Evolutionary conservation across 805 yeast genomes (phyloP), one percentile per base, ranked within the genome.

Genomic region (Candida piceae): DNA sequence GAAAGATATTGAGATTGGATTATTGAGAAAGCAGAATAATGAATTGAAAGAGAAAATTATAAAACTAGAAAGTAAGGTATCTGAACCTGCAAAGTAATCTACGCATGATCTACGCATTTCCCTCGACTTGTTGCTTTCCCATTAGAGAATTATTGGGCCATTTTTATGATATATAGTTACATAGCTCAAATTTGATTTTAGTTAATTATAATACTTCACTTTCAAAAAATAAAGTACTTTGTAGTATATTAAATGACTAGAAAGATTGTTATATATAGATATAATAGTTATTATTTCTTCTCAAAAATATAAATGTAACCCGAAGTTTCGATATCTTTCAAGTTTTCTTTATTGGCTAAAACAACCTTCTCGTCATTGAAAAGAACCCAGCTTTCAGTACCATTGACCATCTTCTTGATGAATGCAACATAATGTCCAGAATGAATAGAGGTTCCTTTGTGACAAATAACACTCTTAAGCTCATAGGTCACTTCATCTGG

Each of bases 361-460:
- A 83, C 90, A 3, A 88, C 94, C 58, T 86, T 87, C 50, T 88
- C 97, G 55, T 88, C 97, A 54, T 88, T 88, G 63, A 78, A 89
- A 29, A 88, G 64, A 2, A 82, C 80, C 95, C 95, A 87, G 36
- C 67, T 63, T 10, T 44, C 53, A 35, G 50, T 56, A 2, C 66
- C 70, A 2, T 64, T 63, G 6, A 66, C 50, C 2, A 59, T 39
- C 41, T 75, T 73, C 38, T 67, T 72, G 22, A 84, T 66, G 50
- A 83, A 88, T 1, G 80, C 84, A 28, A 89, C 96, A 58, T 88
- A 88, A 57, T 88, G 97, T 1, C 96, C 96, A 0, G 95, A 84
- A 48, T 89, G 96, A 1, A 86, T 82, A 10, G 95, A 82, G 2
- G 78, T 69, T 7, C 97, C 97, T 57, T 88, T 89, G 58, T 88